A percentile compares a stretch with the other conserved stretches of the same genome.
Conservation (phyloP, 208 protist genomes). For the Novymonas esmeraldas region DNA sequence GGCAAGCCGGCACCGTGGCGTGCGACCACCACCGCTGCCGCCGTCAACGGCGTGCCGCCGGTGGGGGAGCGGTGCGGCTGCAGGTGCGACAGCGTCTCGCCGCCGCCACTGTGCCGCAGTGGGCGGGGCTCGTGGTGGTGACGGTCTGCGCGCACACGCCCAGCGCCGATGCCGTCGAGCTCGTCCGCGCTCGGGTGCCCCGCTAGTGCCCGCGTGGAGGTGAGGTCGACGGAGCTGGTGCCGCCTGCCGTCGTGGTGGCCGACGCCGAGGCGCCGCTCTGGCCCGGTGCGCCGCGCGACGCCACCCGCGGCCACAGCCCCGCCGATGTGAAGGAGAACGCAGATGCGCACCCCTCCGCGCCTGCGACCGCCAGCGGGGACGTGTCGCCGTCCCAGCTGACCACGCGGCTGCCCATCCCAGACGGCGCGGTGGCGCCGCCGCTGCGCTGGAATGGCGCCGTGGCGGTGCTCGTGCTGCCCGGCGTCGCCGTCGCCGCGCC, state of each 20-base stretch:
- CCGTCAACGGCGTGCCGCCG: no score
- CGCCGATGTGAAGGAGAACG: slow-evolving; percentile 7
- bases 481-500: background rate
- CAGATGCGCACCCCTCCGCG: slow-evolving; percentile 7
- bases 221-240: background rate
- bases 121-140: no score
- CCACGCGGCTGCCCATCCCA: slow-evolving; percentile 16
- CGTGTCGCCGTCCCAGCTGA: slow-evolving; percentile 24
- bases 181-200: slow-evolving; percentile 1
- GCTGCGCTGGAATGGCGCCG: background rate
- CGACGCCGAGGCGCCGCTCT: background rate
- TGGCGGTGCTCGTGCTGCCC: background rate
- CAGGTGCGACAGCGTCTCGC: no score
- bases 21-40: background rate
- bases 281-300: background rate
- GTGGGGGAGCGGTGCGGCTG: no score
- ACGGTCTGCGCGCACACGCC: no score
- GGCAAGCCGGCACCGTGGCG: background rate
- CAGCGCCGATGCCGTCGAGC: slow-evolving; percentile 6
- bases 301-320: no score
- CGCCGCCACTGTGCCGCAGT: no score
- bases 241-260: background rate
- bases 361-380: slow-evolving; percentile 7
- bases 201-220: background rate
- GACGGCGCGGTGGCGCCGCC: slow-evolving; percentile 5